Evolutionary conservation across 1,284 basidiomycete species (phyloP).

Genomic region (Amylostereum chailletii): DNA sequence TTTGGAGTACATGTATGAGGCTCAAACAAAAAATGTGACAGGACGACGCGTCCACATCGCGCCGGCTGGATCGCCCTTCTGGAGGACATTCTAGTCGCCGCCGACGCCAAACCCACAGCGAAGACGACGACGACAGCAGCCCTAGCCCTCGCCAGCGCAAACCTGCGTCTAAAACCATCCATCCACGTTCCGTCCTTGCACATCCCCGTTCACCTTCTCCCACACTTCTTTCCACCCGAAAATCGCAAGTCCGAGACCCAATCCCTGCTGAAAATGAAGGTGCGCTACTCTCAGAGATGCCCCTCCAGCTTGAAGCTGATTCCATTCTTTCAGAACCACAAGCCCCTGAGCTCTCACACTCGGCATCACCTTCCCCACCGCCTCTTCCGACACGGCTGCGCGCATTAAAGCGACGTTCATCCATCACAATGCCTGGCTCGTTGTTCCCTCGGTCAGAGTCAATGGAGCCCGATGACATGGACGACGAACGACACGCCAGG

Average conservation of each 20-base stretch:
- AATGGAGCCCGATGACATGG: constrained; percentile 36
- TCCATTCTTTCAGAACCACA: constrained; percentile 11
- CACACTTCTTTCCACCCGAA: background rate
- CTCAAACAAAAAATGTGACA: no score
- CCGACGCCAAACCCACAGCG: no score
- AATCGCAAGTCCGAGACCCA: background rate
- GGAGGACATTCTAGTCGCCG: no score
- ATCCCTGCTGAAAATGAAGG: background rate
- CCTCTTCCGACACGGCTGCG: constrained; percentile 23
- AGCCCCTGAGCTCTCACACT: constrained; percentile 9
- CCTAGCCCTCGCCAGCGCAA: no score
- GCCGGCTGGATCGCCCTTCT: no score
- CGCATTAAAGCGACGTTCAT: constrained; percentile 27
- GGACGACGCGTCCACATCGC: no score
- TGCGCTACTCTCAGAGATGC: background rate
- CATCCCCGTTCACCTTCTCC: no score
- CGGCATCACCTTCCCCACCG: constrained; percentile 22
- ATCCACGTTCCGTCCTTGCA: no score
- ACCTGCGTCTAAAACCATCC: no score
- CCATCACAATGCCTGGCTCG: constrained; percentile 69
- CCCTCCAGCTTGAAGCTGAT: background rate
- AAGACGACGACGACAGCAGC: no score
- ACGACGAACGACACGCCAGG: constrained; percentile 27
- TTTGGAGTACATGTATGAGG: no score
- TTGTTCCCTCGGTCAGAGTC: constrained; percentile 66